Evolutionary conservation across 495 filamentous ascomycete species (phyloP), one percentile per base, ranked within the genome.

Genomic region (Neurospora sp.): DNA sequence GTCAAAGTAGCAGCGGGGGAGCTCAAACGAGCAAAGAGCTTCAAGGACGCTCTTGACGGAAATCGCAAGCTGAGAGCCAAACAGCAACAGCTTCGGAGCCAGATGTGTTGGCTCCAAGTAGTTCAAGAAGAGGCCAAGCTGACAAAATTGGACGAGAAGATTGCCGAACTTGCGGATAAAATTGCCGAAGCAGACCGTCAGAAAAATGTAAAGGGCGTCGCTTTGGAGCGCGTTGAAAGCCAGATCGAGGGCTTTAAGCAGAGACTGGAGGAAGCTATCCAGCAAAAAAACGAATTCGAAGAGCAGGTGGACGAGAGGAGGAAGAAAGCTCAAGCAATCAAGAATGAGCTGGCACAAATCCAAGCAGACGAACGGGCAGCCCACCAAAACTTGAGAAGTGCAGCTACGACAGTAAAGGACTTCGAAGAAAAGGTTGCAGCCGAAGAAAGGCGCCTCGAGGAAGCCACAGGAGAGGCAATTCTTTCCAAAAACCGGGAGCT

Each of bases 91-190:
- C 79, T 91, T 70, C 80, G 85, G 60, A 79, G 82, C 20, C 90
- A 94, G 78, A 83, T 93, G 83, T 90, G 87, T 39, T 95, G 93
- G 93, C 85, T 87, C 37, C 91, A 93, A 75, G 92, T 95, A 3
- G 80, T 79, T 14, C 78, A 83, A 14, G 77, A 83, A 66, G 83
- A 86, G 75, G 73, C 75, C 8, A 78, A 82, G 23, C 74, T 83
- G 1, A 71, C 76, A 40, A 46, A 73, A 35, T 76, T 78, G 49
- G 77, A 83, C 39, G 71, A 78, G 7, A 77, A 77, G 8, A 75
- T 87, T 39, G 72, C 77, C 9, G 78, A 81, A 37, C 74, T 84
- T 6, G 72, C 83, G 27, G 76, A 79, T 38, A 74, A 79, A 12
- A 75, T 84, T 7, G 37, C 73, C 3, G 76, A 78, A 23, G 75